Conservation (phyloP, 192 early-diverging fungal genomes). For the Phlyctochytrium bullatum region DNA sequence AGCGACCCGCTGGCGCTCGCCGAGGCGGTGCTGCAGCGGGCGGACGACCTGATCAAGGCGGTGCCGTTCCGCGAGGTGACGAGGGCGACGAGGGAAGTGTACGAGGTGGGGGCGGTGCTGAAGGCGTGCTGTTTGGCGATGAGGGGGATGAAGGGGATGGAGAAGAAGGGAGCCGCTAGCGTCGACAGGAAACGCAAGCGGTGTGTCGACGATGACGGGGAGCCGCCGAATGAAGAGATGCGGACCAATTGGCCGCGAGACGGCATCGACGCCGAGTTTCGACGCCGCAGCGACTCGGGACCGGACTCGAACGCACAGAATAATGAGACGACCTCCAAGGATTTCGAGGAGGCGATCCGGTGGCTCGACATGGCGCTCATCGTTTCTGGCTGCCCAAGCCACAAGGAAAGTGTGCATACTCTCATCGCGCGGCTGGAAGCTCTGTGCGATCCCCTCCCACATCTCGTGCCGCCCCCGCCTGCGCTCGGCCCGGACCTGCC, state of each 20-base stretch:
- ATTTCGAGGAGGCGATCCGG: conserved; percentile 30
- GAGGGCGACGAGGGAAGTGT: neutral
- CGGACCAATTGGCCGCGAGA: no score
- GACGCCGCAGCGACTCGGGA: neutral
- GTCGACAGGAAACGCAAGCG: neutral
- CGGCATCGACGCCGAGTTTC: no score
- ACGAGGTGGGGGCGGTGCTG: neutral
- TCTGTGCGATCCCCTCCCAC: conserved; percentile 5
- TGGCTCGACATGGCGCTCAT: conserved; percentile 54
- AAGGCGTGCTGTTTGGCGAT: conserved; percentile 5
- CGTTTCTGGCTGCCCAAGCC: conserved; percentile 54
- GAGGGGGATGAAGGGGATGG: neutral
- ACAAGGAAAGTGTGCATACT: conserved; percentile 9
- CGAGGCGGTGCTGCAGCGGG: neutral
- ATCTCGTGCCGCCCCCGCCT: neutral
- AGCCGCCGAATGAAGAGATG: neutral
- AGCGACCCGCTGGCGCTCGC: neutral
- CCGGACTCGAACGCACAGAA: neutral
- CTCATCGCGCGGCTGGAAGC: conserved; percentile 24
- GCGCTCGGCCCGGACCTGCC: conserved; percentile 10
- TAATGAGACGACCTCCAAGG: neutral
- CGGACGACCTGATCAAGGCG: neutral
- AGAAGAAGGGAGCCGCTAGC: neutral
- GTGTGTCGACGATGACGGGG: neutral
- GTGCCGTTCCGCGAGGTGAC: neutral